Evolutionary conservation across 164 flowering plant species (phyloP).

Genomic region (Magnolia sinica): DNA sequence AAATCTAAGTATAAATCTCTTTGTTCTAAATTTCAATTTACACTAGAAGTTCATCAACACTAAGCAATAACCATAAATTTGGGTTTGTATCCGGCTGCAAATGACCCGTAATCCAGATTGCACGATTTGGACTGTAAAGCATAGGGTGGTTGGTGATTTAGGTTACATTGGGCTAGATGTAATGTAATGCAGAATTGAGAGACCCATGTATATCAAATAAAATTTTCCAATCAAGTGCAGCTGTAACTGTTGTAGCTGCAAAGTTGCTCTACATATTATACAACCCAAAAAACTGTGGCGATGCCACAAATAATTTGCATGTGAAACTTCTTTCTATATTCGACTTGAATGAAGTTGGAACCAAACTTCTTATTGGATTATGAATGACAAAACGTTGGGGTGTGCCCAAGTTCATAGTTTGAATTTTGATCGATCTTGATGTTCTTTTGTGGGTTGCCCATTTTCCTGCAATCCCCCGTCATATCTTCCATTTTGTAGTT

Average conservation of each 20-base stretch:
- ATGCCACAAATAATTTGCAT: background rate
- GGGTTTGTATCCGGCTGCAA: no score
- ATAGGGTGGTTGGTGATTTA: no score
- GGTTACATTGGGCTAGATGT: no score
- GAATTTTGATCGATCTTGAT: background rate
- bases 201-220: no score
- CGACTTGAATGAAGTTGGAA: background rate
- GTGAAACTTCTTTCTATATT: background rate
- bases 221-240: no score
- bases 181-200: no score
- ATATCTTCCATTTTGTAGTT: background rate
- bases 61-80: no score
- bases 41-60: no score
- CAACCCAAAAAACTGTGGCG: background rate
- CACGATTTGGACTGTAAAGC: no score
- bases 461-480: background rate
- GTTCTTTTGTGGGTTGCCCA: background rate
- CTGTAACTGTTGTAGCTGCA: background rate
- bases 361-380: background rate
- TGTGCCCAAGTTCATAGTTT: background rate
- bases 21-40: no score
- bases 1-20: no score
- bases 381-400: background rate
- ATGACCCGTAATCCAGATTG: no score
- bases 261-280: background rate